phyloP scores from a whole-genome alignment of 352 stramenopile species.

The Globisporangium megalacanthum region DNA sequence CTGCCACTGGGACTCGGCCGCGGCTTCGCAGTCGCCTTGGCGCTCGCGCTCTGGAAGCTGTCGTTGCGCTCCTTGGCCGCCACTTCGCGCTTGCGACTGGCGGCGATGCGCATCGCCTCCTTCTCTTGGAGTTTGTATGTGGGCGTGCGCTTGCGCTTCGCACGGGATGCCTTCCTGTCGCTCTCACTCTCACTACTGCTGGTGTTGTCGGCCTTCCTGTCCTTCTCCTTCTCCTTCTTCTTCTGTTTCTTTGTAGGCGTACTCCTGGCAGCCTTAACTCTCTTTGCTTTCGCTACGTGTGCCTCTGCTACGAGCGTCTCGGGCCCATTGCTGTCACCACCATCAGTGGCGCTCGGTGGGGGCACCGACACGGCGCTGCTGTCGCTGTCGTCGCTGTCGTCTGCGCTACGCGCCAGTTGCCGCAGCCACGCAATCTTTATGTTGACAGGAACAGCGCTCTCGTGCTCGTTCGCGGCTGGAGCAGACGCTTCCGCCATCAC shows the following conservation, averaged over 20 bases:
- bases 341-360: not conserved
- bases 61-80: slow-evolving; percentile 11
- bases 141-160: slow-evolving; percentile 2
- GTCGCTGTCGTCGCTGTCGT: slow-evolving; percentile 18
- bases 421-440: slow-evolving; percentile 7
- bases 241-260: not conserved
- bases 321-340: not conserved
- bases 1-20: slow-evolving; percentile 1
- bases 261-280: not conserved
- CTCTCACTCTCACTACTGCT: slow-evolving; percentile 1
- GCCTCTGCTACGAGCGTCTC: not conserved
- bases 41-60: too few relatives aligned
- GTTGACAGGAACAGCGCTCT: not conserved
- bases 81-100: slow-evolving; percentile 3
- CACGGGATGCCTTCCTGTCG: not conserved
- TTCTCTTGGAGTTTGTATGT: not conserved
- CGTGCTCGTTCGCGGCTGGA: too few relatives aligned
- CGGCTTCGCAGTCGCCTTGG: not conserved
- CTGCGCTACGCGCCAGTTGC: slow-evolving; percentile 1
- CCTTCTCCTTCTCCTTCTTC: not conserved
- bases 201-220: slow-evolving; percentile 8
- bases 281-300: not conserved
- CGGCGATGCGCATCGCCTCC: not conserved
- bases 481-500: not conserved
- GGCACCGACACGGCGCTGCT: slow-evolving; percentile 1